Conservation (phyloP, 306 rosid species). For the Quercus berberidifolia region DNA sequence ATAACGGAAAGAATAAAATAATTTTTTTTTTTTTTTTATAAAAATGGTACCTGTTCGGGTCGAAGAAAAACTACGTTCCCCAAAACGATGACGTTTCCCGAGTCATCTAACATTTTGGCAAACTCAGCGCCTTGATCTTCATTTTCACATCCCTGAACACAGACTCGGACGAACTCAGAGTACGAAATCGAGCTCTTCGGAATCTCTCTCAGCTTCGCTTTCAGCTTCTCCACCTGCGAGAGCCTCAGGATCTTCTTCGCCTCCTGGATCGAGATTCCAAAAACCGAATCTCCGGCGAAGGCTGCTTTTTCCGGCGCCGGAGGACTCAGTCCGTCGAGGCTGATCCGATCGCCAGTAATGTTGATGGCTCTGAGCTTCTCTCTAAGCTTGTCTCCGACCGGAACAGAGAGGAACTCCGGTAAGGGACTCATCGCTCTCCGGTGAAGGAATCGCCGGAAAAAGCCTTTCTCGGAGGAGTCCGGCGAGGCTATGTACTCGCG, state of each 20-base stretch:
- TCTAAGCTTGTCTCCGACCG: conserved; percentile 54
- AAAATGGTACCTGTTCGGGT: conserved; percentile 62
- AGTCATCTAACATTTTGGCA: conserved; percentile 65
- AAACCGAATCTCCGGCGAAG: background rate
- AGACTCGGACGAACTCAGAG: conserved; percentile 52
- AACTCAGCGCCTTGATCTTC: conserved; percentile 56
- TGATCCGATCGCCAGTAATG: conserved; percentile 6
- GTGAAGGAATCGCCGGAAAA: conserved; percentile 53
- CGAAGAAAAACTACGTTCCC: conserved; percentile 76
- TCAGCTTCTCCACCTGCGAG: conserved; percentile 61
- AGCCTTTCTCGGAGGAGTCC: conserved; percentile 24
- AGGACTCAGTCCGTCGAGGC: background rate
- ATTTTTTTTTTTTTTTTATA: background rate
- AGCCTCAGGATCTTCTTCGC: conserved; percentile 68
- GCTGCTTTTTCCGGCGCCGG: background rate
- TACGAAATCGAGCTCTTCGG: conserved; percentile 48
- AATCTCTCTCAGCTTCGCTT: conserved; percentile 45
- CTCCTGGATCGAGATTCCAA: conserved; percentile 41
- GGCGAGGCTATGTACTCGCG: conserved; percentile 36
- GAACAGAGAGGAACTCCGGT: conserved; percentile 52
- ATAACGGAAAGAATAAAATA: background rate
- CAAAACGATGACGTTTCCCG: conserved; percentile 78
- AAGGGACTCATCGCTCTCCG: conserved; percentile 30
- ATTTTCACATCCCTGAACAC: conserved; percentile 48
- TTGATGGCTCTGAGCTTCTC: conserved; percentile 33